Conservation (phyloP, 179 eudicot species). For the Drosera spatulata region DNA sequence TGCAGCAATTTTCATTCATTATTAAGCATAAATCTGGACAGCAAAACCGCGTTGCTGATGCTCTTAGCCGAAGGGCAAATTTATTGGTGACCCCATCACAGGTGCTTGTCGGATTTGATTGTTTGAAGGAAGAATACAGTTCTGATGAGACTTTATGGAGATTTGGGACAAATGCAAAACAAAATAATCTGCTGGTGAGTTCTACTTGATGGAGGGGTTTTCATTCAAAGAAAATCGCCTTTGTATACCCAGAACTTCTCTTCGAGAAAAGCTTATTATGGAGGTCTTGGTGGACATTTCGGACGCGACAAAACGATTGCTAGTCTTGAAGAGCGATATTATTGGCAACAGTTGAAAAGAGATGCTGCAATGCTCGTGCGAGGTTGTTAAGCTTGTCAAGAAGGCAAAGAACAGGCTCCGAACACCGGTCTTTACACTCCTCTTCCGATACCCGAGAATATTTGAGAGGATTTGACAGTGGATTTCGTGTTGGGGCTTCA, state of each 20-base stretch:
- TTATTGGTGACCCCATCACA: background rate
- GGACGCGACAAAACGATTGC: background rate
- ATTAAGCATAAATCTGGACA: background rate
- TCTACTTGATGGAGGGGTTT: no score
- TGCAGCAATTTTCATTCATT: background rate
- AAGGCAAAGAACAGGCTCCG: no score
- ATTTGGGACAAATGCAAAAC: background rate
- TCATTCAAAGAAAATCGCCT: no score
- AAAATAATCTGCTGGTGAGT: no score
- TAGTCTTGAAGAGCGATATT: background rate
- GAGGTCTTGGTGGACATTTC: background rate
- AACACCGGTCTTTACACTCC: background rate
- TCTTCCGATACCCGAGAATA: background rate
- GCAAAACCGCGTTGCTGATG: background rate
- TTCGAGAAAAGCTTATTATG: background rate
- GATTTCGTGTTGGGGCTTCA: background rate
- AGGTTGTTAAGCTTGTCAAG: no score
- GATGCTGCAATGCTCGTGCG: no score
- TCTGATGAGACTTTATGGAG: background rate
- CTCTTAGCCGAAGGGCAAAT: background rate
- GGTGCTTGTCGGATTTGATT: background rate
- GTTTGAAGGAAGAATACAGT: background rate
- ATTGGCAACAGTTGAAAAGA: background rate
- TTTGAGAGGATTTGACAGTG: background rate
- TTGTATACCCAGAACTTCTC: background rate